Evolutionary conservation across 805 yeast genomes (phyloP), one percentile per base, ranked within the genome.

Genomic region (Wickerhamiella domercqiae): DNA sequence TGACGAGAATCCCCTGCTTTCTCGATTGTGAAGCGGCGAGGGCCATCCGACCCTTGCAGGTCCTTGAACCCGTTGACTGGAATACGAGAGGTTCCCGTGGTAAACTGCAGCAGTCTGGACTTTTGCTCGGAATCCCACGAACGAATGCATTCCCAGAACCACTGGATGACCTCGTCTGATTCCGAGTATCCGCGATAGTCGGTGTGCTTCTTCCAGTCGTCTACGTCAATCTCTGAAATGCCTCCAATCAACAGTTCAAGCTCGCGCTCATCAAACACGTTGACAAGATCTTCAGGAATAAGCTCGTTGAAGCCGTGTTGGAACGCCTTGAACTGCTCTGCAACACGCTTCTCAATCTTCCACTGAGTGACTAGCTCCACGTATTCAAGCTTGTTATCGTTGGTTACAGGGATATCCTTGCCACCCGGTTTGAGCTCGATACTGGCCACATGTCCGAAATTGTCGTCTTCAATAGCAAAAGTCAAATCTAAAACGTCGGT

Each of bases 21-120:
- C 60, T 90, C 99, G 57, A 90, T 87, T 5, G 99, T 90, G 61
- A 90, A 90, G 57, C 97, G 74, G 70, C 99, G 80, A 38, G 99
- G 99, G 41, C 99, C 99, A 63, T 90, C 98, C 18, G 94, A 80
- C 47, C 98, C 99, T 63, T 90, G 99, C 51, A 90, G 68, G 61
- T 90, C 99, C 60, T 90, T 90, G 70, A 90, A 90, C 29, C 99
- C 99, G 60, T 87, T 90, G 46, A 90, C 98, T 5, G 99, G 99
- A 40, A 90, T 90, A 65, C 99, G 78, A 17, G 96, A 84, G 3
- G 99, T 90, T 69, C 99, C 99, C 1, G 99, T 90, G 16, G 98
- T 87, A 58, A 90, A 90, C 61, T 90, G 99, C 49, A 90, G 66
- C 56, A 90, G 66, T 60, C 98, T 73, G 2, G 97, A 94, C 59